Base-by-base conservation (phyloP, 164 flowering plant species). In the Brasenia schreberi region DNA sequence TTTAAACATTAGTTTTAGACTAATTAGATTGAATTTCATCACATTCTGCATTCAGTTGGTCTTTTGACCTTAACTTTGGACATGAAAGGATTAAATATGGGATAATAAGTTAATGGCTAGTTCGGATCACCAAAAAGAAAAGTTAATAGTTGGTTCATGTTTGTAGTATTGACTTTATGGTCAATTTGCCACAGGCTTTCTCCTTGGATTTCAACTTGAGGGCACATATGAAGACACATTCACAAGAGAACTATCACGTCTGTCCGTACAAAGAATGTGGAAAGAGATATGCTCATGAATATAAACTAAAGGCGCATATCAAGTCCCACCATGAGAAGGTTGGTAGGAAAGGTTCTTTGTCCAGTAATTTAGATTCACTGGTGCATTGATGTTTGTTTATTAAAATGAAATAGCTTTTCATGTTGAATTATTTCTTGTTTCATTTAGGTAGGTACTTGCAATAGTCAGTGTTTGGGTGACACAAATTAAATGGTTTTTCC, bases 191-290 rank as follows among this genome's bases (percentile, higher is more conserved):
- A 84, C 85, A 90, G 98, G 97, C 98, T 10, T 94, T 94, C 78
- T 94, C 97, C 14, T 74, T 94, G 75, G 99, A 94, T 81, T 94
- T 94, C 76, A 94, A 94, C 83, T 77, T 91, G 45, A 87, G 93
- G 79, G 93, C 99, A 63, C 99, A 94, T 76, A 94, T 91, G 99
- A 82, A 86, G 68, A 94, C 99, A 39, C 99, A 94, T 75, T 91
- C 99, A 9, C 99, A 85, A 72, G 97, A 89, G 71, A 94, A 94
- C 73, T 94, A 94, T 70, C 96, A 94, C 63, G 79, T 87, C 59
- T 94, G 99, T 69, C 99, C 97, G 5, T 87, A 82, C 70, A 77
- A 78, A n/a, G 99, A 91, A 27, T 94, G 99, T 79, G 95, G 96
- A 65, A 94, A 91, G 84, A 84, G 98, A 81, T 94, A 86, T 69